These are phyloP conservation scores for Cicer bijugum DNA, from an alignment of 306 rosid species.

Conservation along the genomic window DNA sequence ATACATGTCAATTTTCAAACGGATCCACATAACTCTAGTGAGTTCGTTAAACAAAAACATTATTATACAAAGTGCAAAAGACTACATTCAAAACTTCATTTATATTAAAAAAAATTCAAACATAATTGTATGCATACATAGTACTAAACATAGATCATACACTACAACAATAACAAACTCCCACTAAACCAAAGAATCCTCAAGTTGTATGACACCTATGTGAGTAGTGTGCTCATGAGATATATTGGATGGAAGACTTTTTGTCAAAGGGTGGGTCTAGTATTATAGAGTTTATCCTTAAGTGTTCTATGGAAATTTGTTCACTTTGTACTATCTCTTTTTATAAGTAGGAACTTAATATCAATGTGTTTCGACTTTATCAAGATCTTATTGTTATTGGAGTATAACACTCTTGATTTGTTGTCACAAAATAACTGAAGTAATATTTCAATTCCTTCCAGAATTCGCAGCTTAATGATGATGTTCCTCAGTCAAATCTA, in stretches of 20 bases:
- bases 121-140: background rate
- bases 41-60: too few species aligned
- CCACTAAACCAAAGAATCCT: background rate
- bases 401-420: background rate
- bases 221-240: background rate
- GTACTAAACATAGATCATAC: background rate
- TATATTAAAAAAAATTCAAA: background rate
- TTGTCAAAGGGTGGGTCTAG: too few species aligned
- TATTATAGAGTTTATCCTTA: too few species aligned
- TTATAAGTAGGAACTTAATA: too few species aligned
- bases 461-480: background rate
- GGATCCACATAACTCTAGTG: too few species aligned
- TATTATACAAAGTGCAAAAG: too few species aligned
- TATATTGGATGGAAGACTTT: too few species aligned
- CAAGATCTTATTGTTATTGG: too few species aligned
- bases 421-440: conserved; percentile 5
- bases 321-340: too few species aligned
- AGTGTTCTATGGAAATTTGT: too few species aligned
- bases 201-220: background rate
- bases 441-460: background rate
- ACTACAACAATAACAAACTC: background rate
- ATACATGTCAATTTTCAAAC: too few species aligned
- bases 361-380: too few species aligned
- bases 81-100: background rate
- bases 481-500: background rate